Evolutionary conservation across 805 yeast genomes (phyloP).

Genomic region (Candida glaebosa): DNA sequence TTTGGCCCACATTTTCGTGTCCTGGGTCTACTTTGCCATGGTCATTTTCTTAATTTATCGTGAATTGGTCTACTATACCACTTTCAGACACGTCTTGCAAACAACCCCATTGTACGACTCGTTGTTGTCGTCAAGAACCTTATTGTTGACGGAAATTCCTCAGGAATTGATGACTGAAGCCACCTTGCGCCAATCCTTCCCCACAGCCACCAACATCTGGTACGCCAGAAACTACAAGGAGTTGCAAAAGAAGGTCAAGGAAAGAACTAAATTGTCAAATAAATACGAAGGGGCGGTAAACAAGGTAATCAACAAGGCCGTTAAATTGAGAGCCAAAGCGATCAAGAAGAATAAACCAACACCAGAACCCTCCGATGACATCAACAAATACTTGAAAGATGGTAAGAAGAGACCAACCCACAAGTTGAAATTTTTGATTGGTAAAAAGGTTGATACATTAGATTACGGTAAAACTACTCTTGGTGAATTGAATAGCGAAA

Average conservation of each 20-base stretch:
- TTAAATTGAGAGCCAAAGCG: slow-evolving; percentile 52
- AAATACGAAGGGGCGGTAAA: slow-evolving; percentile 68
- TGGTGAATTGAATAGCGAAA: slow-evolving; percentile 65
- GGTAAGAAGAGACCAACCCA: slow-evolving; percentile 78
- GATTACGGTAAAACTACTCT: slow-evolving; percentile 65
- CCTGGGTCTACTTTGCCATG: slow-evolving; percentile 72
- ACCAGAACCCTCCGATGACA: slow-evolving; percentile 55
- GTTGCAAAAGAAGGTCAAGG: slow-evolving; percentile 53
- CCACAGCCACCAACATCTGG: slow-evolving; percentile 56
- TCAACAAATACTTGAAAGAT: slow-evolving; percentile 62
- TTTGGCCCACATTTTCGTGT: slow-evolving; percentile 71
- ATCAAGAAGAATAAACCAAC: slow-evolving; percentile 53
- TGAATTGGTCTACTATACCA: slow-evolving; percentile 67
- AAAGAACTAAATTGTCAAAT: slow-evolving; percentile 56
- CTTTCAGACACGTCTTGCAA: slow-evolving; percentile 71
- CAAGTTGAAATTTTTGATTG: slow-evolving; percentile 64
- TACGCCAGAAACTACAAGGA: slow-evolving; percentile 62
- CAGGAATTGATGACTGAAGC: slow-evolving; percentile 44
- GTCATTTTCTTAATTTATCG: slow-evolving; percentile 65
- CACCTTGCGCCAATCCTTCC: slow-evolving; percentile 56
- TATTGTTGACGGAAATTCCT: slow-evolving; percentile 69
- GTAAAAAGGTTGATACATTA: slow-evolving; percentile 83
- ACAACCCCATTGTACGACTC: slow-evolving; percentile 73
- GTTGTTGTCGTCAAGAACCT: slow-evolving; percentile 63
- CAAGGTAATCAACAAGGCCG: slow-evolving; percentile 56